Evolutionary conservation across 257 asterid species (phyloP), one percentile per base, ranked within the genome.

Genomic region (Thymus mandschuricus): DNA sequence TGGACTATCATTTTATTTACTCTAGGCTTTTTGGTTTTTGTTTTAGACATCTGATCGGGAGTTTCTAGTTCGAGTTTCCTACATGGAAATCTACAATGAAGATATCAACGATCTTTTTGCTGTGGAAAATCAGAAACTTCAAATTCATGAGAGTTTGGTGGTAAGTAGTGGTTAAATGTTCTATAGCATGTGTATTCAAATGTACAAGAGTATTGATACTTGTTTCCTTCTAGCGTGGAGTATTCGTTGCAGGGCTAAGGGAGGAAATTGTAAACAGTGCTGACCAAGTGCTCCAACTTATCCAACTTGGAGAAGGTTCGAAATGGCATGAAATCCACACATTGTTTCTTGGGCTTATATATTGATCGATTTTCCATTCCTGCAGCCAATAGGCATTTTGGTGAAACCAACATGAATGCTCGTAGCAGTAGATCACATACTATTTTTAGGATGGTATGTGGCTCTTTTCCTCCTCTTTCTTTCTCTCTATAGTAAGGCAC

Each of bases 371-470:
- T 65, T 78, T 54, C 41, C 31, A 3, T 79, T 73, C 56, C 67
- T 61, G 87, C 96, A 92, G 99, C 81, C 63, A 89, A 90, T 80
- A 87, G 98, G 85, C 99, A 95, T 77, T 95, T 95, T 79, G 99
- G 99, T 67, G 97, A 92, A 62, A 95, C 99, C 35, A 95, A 90
- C 85, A 92, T 95, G 99, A 95, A 95, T 82, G 95, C 90, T 62
- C 89, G 95, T 66, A 95, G 99, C 81, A 89, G 98, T 72, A 81
- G 99, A 83, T 95, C 98, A 45, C 99, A 95, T 83, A 88, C 98
- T 63, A 87, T 95, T 64, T 95, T 95, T 84, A 85, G 99, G 83
- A 95, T 95, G 99, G 99, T 95, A 86, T 62, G 76, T 40, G 64
- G 69, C 52, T 69, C 43, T 68, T 48, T 34, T 51, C 27, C 58